Conservation (phyloP, 176 grass and related monocot genomes). For the Typha latifolia region DNA sequence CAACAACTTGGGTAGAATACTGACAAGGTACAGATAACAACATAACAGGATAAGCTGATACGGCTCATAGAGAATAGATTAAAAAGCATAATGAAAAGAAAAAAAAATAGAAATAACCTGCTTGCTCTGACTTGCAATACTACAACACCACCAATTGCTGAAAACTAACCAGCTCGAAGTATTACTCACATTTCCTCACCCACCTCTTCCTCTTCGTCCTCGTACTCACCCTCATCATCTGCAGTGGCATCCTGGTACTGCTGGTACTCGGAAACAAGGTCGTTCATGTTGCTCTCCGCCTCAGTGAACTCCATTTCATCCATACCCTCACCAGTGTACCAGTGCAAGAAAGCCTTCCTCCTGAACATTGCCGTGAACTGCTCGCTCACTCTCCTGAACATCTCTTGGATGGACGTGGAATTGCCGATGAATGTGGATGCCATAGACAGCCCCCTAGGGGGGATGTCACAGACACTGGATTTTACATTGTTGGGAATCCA, state of each 20-base stretch:
- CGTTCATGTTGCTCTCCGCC: conserved; percentile 90
- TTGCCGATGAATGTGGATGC: conserved; percentile 84
- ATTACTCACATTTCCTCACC: conserved; percentile 36
- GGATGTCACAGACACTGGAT: conserved; percentile 77
- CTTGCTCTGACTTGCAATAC: not conserved
- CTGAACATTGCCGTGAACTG: conserved; percentile 95
- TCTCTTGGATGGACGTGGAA: conserved; percentile 86
- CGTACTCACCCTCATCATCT: conserved; percentile 60
- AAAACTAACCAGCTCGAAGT: not conserved
- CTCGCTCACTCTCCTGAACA: conserved; percentile 88
- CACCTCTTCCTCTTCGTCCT: conserved; percentile 48
- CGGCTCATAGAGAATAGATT: too few relatives aligned
- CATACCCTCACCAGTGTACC: conserved; percentile 91
- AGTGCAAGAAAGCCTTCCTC: conserved; percentile 94
- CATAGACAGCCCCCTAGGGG: conserved; percentile 63
- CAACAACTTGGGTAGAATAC: too few relatives aligned
- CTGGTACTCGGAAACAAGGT: conserved; percentile 80
- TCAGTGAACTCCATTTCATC: conserved; percentile 94
- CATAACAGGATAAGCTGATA: too few relatives aligned
- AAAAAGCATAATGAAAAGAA: too few relatives aligned
- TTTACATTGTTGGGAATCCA: conserved; percentile 94
- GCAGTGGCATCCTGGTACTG: conserved; percentile 88
- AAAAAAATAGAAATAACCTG: too few relatives aligned
- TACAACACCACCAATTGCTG: not conserved
- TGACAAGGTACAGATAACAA: too few relatives aligned